A percentile compares a stretch with the other conserved stretches of the same genome.
Evolutionary conservation across 305 asterid species (phyloP).

Genomic region (Withania somnifera): DNA sequence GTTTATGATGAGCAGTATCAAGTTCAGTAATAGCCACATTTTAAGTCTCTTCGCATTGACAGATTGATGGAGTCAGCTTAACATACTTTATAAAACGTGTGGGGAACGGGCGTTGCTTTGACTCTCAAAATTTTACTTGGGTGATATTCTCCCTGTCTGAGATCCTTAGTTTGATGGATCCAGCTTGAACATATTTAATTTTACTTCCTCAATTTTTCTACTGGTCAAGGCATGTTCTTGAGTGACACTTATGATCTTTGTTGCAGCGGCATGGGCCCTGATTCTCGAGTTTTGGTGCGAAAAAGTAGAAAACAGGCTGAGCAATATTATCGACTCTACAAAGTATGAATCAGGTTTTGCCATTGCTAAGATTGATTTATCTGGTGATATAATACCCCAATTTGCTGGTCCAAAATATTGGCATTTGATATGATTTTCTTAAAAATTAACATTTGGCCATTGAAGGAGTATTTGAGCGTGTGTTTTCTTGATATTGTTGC

Average conservation of each 20-base stretch:
- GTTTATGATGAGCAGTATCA: not conserved
- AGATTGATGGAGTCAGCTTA: not conserved
- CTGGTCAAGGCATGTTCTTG: not conserved
- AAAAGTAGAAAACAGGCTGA: slow-evolving; percentile 98
- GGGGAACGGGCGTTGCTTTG: not conserved
- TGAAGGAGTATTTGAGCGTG: not conserved
- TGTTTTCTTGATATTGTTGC: not conserved
- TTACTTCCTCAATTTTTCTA: not conserved
- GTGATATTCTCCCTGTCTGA: not conserved
- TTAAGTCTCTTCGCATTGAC: not conserved
- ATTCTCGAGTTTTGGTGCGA: slow-evolving; percentile 91
- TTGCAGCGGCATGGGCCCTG: slow-evolving; percentile 99
- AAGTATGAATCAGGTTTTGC: slow-evolving; percentile 31
- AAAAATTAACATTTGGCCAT: not conserved
- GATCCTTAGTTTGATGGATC: not conserved
- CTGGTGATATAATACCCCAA: not conserved
- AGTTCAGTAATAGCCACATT: not conserved
- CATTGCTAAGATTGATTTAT: not conserved
- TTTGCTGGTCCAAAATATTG: not conserved
- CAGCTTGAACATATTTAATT: not conserved
- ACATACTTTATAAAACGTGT: not conserved
- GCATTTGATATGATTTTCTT: not conserved
- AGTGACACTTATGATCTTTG: not conserved
- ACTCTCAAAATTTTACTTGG: not conserved
- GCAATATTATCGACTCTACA: slow-evolving; percentile 77